Evolutionary conservation across 2,329 filamentous ascomycete species (phyloP).

Genomic region (Fusarium xylarioides): DNA sequence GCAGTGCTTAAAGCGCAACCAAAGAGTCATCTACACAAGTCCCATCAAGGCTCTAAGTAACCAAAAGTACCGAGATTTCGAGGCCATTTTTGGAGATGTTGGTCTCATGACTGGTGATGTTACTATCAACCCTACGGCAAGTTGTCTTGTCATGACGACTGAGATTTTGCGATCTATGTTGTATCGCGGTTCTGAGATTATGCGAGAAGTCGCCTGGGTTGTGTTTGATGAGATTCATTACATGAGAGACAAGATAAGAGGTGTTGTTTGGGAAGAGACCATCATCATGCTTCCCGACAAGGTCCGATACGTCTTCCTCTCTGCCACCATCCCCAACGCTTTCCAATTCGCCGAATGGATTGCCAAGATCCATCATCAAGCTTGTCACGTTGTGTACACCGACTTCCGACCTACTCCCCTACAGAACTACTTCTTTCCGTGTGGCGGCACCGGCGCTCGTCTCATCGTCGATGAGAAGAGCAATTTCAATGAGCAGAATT

Average conservation of each 20-base stretch:
- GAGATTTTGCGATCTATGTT: conserved; percentile 99
- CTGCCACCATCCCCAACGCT: conserved; percentile 96
- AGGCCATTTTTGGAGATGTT: conserved; percentile 94
- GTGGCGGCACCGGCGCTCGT: conserved; percentile 90
- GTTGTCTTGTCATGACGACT: conserved; percentile 98
- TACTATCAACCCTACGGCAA: conserved; percentile 98
- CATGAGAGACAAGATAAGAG: conserved; percentile 91
- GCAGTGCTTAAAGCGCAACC: conserved; percentile 95
- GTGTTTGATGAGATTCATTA: conserved; percentile 99
- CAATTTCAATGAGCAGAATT: conserved; percentile 95
- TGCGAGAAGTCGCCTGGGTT: conserved; percentile 99
- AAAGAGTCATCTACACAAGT: conserved; percentile 98
- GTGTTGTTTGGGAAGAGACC: conserved; percentile 99
- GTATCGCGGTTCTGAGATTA: conserved; percentile 97
- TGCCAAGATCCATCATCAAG: conserved; percentile 95
- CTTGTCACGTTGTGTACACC: conserved; percentile 98
- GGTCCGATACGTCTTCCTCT: conserved; percentile 97
- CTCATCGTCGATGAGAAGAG: conserved; percentile 97
- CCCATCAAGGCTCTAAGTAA: conserved; percentile 99
- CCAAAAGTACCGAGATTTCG: conserved; percentile 97
- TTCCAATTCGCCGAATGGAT: conserved; percentile 99
- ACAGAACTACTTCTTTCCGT: conserved; percentile 97
- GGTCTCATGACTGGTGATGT: conserved; percentile 99
- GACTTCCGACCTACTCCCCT: conserved; percentile 96
- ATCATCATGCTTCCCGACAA: conserved; percentile 98